Evolutionary conservation across 2,329 filamentous ascomycete genomes (phyloP).

Genomic region (Beauveria brongniartii): DNA sequence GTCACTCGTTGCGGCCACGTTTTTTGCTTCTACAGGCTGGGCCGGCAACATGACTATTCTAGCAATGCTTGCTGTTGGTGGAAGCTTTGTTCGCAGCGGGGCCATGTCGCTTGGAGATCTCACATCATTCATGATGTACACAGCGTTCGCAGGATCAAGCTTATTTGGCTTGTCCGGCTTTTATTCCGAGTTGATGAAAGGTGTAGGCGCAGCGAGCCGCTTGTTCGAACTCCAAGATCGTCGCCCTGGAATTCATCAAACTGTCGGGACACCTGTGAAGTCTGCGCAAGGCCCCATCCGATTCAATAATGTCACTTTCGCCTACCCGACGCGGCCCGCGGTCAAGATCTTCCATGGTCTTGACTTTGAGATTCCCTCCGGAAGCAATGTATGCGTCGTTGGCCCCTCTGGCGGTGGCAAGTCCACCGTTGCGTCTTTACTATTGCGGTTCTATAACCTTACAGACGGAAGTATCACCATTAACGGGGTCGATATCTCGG

Average conservation of each 20-base stretch:
- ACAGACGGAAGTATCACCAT: conserved; percentile 71
- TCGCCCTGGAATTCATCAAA: conserved; percentile 77
- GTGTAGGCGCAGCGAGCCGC: conserved; percentile 90
- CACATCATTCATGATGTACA: conserved; percentile 98
- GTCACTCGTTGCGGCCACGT: conserved; percentile 80
- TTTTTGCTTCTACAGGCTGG: conserved; percentile 81
- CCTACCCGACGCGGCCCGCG: conserved; percentile 88
- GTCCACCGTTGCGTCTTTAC: conserved; percentile 85
- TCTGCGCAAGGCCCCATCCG: conserved; percentile 84
- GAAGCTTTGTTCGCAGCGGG: conserved; percentile 79
- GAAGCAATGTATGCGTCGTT: conserved; percentile 92
- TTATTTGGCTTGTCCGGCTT: conserved; percentile 92
- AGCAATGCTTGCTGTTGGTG: conserved; percentile 81
- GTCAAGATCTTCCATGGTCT: conserved; percentile 86
- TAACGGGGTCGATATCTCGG: conserved; percentile 72
- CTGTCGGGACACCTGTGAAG: conserved; percentile 66
- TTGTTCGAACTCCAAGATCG: conserved; percentile 94
- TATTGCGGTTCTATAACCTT: conserved; percentile 86
- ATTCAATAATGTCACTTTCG: conserved; percentile 79
- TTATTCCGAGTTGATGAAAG: conserved; percentile 98
- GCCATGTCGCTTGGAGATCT: conserved; percentile 85
- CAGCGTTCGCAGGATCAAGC: conserved; percentile 75
- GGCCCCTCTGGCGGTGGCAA: conserved; percentile 95
- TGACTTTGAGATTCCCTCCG: conserved; percentile 84
- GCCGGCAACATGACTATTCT: conserved; percentile 96